Base-by-base conservation (phyloP, 495 filamentous ascomycete genomes). In the Penicillium fimorum region DNA sequence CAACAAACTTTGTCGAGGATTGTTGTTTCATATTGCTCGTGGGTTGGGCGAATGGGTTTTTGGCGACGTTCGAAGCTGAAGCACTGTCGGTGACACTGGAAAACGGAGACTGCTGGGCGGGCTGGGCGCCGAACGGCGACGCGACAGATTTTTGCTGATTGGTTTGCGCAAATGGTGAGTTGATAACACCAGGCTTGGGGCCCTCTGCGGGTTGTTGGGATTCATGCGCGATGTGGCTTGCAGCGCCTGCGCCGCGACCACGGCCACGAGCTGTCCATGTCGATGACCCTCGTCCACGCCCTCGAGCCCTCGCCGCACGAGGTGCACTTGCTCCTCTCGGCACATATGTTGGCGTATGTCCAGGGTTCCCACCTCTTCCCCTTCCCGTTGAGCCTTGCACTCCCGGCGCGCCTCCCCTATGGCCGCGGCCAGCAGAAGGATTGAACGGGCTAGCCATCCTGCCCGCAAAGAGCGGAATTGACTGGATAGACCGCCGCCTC, bases 401-500 rank as follows among this genome's bases (percentile, higher is more conserved):
- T 27, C 41, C 46, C 17, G 30, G 42, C 40, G 38, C 50, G 24
- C 63, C 70, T 61, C 65, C 65, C 58, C 59, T 66, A 55, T 72
- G 69, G 55, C 63, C 58, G 32, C 68, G 58, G 50, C 37, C 69
- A 53, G 56, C 57, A 57, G 72, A 76, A 29, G 71, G 66, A 57
- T 68, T 72, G 33, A 71, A 60, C 46, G 72, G 67, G 52, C 62
- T 66, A 56, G 72, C 67, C 74, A 77, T 77, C 54, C 62, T 73
- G 62, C 61, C 71, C 66, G 61, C 63, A 56, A 47, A 49, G 49
- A 66, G 68, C 71, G 63, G 64, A 56, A 57, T 38, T 54, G 25
- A 57, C n/a, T 35, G 44, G 49, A 49, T 35, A 47, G 47, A 38
- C 64, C 44, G 35, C 50, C 54, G 47, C 50, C 42, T 54, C 24